phyloP scores from a whole-genome alignment of 2,329 filamentous ascomycete species.

The Didymella sp. region DNA sequence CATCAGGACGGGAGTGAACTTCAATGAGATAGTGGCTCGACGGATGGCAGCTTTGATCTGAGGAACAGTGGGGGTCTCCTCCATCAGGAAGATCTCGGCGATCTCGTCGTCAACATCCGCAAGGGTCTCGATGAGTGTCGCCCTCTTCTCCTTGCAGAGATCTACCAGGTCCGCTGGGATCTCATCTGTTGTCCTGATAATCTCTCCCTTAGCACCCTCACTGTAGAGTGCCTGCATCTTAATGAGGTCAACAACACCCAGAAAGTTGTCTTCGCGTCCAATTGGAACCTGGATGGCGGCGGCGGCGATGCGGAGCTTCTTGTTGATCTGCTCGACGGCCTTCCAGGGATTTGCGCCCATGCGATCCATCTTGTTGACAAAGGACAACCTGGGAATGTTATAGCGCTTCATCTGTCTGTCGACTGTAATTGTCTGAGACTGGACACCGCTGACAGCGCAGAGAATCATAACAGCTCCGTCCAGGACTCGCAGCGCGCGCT shows the following conservation, averaged over 20 bases:
- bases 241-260: constrained; percentile 91
- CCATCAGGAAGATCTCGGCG: constrained; percentile 91
- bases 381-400: constrained; percentile 92
- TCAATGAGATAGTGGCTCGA: constrained; percentile 82
- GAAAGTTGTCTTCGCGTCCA: constrained; percentile 87
- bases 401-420: constrained; percentile 99
- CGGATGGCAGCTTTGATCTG: constrained; percentile 95
- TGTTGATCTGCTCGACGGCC: constrained; percentile 95
- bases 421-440: constrained; percentile 97
- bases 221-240: constrained; percentile 94
- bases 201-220: constrained; percentile 79
- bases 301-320: constrained; percentile 90
- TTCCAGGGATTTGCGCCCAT: constrained; percentile 99
- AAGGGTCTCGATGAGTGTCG: constrained; percentile 88
- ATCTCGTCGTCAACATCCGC: constrained; percentile 99
- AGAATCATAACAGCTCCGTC: constrained; percentile 99
- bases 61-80: constrained; percentile 75
- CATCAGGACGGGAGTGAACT: constrained; percentile 96
- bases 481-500: constrained; percentile 90
- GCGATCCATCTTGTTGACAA: constrained; percentile 99
- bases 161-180: constrained; percentile 80
- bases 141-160: constrained; percentile 81
- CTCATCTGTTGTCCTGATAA: constrained; percentile 76
- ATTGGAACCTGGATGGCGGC: constrained; percentile 96
- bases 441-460: constrained; percentile 95